phyloP scores from a whole-genome alignment of 768 basidiomycete species.

The Naganishia randhawae region DNA sequence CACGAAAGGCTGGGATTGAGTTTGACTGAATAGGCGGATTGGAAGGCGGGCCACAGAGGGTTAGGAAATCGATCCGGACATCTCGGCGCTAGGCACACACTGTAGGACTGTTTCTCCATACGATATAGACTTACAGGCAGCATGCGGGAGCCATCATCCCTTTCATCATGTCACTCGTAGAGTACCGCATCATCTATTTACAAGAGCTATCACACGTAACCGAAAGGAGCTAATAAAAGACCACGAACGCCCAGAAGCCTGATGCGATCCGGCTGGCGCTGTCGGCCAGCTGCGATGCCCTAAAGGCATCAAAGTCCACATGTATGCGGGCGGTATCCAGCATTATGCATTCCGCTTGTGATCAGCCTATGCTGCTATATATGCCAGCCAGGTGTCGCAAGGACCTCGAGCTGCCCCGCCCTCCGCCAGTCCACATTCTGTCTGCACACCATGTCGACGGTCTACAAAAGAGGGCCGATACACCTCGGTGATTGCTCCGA shows the following conservation, averaged over 20 bases:
- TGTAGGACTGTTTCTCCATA: too few relatives aligned
- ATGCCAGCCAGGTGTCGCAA: neutral
- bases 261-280: too few relatives aligned
- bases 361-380: neutral
- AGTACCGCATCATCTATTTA: too few relatives aligned
- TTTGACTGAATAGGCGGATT: constrained; percentile 37
- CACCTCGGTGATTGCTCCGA: neutral
- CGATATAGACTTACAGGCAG: too few relatives aligned
- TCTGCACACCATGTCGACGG: neutral
- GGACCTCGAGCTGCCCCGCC: neutral
- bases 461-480: constrained; percentile 14
- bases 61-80: too few relatives aligned
- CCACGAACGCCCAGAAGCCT: too few relatives aligned
- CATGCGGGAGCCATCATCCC: too few relatives aligned
- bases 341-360: neutral
- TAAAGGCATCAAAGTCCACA: neutral
- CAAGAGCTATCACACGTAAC: too few relatives aligned
- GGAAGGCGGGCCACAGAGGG: neutral
- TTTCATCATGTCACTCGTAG: too few relatives aligned
- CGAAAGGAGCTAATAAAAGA: neutral
- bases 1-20: constrained; percentile 45
- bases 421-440: neutral
- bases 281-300: neutral
- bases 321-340: neutral
- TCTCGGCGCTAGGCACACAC: too few relatives aligned